A percentile compares a stretch with the other conserved stretches of the same genome.
These are phyloP conservation scores for Linanthus parryae DNA, from an alignment of 148 eudicot species.

Conservation along the genomic window DNA sequence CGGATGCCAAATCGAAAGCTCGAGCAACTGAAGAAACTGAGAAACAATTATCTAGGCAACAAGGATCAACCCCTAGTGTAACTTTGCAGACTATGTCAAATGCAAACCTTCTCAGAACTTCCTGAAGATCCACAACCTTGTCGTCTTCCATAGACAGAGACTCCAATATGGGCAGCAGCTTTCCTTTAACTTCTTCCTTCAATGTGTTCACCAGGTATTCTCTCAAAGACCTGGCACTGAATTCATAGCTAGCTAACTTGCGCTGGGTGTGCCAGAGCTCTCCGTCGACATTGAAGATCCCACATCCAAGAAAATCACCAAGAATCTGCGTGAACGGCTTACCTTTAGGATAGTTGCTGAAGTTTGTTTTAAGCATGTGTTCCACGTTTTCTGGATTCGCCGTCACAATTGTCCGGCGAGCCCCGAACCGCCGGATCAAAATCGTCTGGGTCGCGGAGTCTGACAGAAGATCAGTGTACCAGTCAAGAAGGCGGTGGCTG, in stretches of 20 bases:
- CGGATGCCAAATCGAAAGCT: slow-evolving; percentile 40
- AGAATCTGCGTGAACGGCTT: slow-evolving; percentile 23
- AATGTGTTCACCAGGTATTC: slow-evolving; percentile 16
- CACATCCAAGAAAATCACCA: slow-evolving; percentile 29
- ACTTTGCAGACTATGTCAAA: slow-evolving; percentile 32
- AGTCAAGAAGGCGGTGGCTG: slow-evolving; percentile 25
- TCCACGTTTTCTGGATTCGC: slow-evolving; percentile 40
- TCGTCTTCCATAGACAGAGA: slow-evolving; percentile 13
- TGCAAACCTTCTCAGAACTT: slow-evolving; percentile 24
- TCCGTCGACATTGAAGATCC: slow-evolving; percentile 34
- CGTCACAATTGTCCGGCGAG: slow-evolving; percentile 27
- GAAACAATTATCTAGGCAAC: slow-evolving; percentile 14
- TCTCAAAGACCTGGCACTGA: slow-evolving; percentile 27
- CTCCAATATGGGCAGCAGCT: slow-evolving; percentile 19
- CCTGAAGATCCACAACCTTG: slow-evolving; percentile 33
- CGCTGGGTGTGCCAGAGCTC: slow-evolving; percentile 34
- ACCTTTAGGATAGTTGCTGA: slow-evolving; percentile 37
- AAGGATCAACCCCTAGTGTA: slow-evolving; percentile 24
- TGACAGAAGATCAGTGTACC: slow-evolving; percentile 37
- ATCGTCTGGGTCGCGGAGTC: slow-evolving; percentile 24
- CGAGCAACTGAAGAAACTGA: slow-evolving; percentile 18
- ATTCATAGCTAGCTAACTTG: slow-evolving; percentile 32
- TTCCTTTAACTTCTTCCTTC: slow-evolving; percentile 21
- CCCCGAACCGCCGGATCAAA: slow-evolving; percentile 21
- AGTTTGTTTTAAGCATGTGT: slow-evolving; percentile 31